Conservation (phyloP, 2,329 filamentous ascomycete genomes). For the Metarhizium anisopliae region DNA sequence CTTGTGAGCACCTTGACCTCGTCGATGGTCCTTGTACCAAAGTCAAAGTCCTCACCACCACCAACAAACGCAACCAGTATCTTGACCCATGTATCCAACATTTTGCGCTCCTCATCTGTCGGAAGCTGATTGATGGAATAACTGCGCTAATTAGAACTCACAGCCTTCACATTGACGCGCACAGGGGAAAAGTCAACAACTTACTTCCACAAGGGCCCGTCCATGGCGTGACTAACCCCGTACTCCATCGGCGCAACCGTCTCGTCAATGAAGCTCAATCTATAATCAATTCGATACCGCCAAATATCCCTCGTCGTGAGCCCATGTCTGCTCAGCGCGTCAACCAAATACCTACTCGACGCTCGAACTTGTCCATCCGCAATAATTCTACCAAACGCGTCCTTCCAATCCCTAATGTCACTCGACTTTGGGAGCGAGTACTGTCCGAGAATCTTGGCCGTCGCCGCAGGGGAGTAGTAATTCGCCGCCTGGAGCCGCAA, state of each 20-base stretch:
- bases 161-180: background rate
- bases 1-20: conserved; percentile 26
- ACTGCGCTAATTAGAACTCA: conserved; percentile 7
- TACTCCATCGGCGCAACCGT: conserved; percentile 25
- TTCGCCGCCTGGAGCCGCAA: conserved; percentile 30
- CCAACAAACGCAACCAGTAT: conserved; percentile 29
- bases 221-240: conserved; percentile 30
- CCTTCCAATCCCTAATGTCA: conserved; percentile 25
- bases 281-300: conserved; percentile 32
- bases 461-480: conserved; percentile 31
- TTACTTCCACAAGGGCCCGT: conserved; percentile 34
- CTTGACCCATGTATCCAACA: conserved; percentile 30
- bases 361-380: conserved; percentile 31
- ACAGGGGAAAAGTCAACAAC: conserved; percentile 2
- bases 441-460: conserved; percentile 23
- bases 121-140: conserved; percentile 31
- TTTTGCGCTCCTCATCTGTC: conserved; percentile 18
- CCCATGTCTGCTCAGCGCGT: conserved; percentile 21
- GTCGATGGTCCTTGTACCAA: conserved; percentile 24
- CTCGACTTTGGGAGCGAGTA: conserved; percentile 24
- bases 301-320: conserved; percentile 25
- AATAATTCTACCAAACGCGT: conserved; percentile 29
- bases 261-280: conserved; percentile 31
- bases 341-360: conserved; percentile 23
- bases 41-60: conserved; percentile 17